Conservation (phyloP, 306 rosid species). For the Myrica gale region DNA sequence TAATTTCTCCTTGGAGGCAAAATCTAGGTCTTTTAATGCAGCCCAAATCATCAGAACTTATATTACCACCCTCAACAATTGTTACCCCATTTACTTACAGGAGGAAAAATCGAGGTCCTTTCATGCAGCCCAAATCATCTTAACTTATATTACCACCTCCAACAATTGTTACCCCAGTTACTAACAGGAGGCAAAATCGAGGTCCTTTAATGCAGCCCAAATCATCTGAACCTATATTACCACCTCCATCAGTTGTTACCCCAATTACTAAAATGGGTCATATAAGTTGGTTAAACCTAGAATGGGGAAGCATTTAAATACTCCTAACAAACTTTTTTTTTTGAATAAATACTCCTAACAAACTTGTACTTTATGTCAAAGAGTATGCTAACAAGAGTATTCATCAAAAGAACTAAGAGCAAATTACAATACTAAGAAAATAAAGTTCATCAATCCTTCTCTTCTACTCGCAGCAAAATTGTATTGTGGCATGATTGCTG, state of each 20-base stretch:
- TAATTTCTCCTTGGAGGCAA: not conserved
- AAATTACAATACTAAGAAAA: not conserved
- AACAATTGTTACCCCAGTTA: not conserved
- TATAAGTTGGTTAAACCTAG: too few species aligned
- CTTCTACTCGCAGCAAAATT: not conserved
- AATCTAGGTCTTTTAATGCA: not conserved
- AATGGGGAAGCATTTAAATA: not conserved
- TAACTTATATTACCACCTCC: not conserved
- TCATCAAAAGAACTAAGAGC: not conserved
- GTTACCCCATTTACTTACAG: too few species aligned
- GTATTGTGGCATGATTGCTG: not conserved
- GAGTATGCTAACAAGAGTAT: not conserved
- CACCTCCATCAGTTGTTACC: not conserved
- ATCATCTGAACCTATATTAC: too few species aligned
- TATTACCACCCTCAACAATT: not conserved
- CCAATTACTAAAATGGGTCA: not conserved
- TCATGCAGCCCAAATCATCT: not conserved
- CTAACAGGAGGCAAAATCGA: not conserved
- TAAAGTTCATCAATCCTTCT: not conserved
- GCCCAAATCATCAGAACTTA: slow-evolving; percentile 4
- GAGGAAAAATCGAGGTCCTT: not conserved
- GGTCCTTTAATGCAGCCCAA: not conserved
- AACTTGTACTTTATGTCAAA: not conserved
- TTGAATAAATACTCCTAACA: not conserved
- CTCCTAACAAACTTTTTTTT: not conserved